phyloP scores from a whole-genome alignment of 192 early-diverging fungal species.

The Entophlyctis helioformis region DNA sequence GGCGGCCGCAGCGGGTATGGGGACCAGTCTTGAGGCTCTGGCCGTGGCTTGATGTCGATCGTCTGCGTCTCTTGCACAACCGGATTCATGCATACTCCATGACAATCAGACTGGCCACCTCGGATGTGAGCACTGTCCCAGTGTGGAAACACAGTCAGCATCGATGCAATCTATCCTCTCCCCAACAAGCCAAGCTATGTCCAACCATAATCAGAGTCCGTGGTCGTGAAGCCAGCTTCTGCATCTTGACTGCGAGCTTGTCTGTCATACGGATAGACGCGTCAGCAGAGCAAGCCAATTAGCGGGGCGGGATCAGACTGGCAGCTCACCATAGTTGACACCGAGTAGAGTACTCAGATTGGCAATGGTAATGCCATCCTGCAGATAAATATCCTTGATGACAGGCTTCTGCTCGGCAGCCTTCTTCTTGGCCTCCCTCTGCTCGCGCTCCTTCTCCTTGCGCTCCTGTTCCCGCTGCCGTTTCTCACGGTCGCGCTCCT shows the following conservation, averaged over 20 bases:
- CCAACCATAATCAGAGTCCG: constrained; percentile 50
- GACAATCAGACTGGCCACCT: constrained; percentile 75
- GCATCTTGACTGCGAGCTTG: constrained; percentile 60
- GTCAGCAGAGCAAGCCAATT: neutral
- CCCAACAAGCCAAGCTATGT: too few species aligned
- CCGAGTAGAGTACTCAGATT: constrained; percentile 70
- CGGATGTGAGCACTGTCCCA: constrained; percentile 55
- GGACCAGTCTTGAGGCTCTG: constrained; percentile 61
- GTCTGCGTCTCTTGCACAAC: constrained; percentile 46
- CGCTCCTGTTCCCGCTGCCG: neutral
- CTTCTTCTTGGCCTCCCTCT: constrained; percentile 19
- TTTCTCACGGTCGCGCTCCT: neutral
- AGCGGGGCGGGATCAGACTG: neutral
- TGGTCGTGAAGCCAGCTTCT: constrained; percentile 64
- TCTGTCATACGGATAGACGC: constrained; percentile 13
- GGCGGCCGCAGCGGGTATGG: constrained; percentile 67
- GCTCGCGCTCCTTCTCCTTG: neutral
- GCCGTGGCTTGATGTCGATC: constrained; percentile 48
- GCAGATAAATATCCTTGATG: constrained; percentile 65
- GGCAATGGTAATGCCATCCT: constrained; percentile 69
- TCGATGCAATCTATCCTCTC: neutral
- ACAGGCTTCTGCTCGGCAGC: constrained; percentile 17
- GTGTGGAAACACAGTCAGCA: too few species aligned
- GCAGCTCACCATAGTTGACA: constrained; percentile 43
- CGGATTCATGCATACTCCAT: constrained; percentile 81